Base-by-base conservation (phyloP, 108 stramenopile species). In the Conticribra guillardii region DNA sequence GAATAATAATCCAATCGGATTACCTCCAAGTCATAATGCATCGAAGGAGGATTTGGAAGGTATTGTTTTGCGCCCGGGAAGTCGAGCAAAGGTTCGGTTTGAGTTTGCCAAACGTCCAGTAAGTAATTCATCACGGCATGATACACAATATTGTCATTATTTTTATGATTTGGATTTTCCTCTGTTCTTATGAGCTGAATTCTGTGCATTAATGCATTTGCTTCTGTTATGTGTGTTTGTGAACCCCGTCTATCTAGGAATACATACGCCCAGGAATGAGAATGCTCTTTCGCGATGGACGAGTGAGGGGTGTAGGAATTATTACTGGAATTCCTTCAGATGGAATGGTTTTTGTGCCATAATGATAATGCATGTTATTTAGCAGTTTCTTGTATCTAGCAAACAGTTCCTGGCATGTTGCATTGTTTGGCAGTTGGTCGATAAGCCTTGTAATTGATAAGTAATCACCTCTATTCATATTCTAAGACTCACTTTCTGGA, bases 201-300 rank as follows among this genome's bases (percentile, higher is more conserved):
- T 31, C 27, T 26, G 24, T 54, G 24, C 45, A 16, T 59, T 48
- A 52, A 29, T 27, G 14, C 15, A n/a, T 34, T 33, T 24, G 29
- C 18, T 9, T 64, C 16, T 46, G 41, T n/a, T n/a, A n/a, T n/a
- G n/a, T n/a, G n/a, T n/a, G n/a, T n/a, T n/a, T n/a, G n/a, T n/a
- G 49, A 21, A 30, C 15, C 16, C 30, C 17, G 0, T 30, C 0
- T 67, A 21, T 24, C 15, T 27, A 74, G 82, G 92, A 94, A 58
- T 94, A 91, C 73, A 77, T 94, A 46, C 90, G 93, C 31, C 77
- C 88, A 0, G 93, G 93, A 60, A 94, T 94, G 93, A 79, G 93
- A 9, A 89, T 94, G 88, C 74, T 94, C 7, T 91, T 94, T 48
- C 87, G 93, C 30, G 90, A 94, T 79, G 93, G 93, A 11, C 80